phyloP scores from a whole-genome alignment of 345 rosid genomes.

The Dipteronia sinensis region DNA sequence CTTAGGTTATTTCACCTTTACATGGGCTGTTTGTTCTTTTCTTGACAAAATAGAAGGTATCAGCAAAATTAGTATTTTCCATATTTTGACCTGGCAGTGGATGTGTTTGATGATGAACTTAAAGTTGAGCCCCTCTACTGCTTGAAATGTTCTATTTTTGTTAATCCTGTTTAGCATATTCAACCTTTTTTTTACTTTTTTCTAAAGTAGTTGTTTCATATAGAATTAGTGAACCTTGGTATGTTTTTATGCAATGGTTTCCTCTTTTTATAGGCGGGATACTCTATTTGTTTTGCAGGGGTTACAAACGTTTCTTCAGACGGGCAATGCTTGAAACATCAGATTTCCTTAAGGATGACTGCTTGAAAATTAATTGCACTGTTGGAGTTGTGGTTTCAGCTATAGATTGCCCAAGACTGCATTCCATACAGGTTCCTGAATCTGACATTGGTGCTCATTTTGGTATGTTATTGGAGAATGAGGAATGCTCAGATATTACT shows the following conservation, averaged over 20 bases:
- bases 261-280: not conserved
- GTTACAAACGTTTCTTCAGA: slow-evolving; percentile 89
- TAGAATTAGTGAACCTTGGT: not conserved
- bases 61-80: not conserved
- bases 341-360: slow-evolving; percentile 86
- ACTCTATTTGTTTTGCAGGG: slow-evolving; percentile 50
- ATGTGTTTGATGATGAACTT: not conserved
- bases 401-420: slow-evolving; percentile 74
- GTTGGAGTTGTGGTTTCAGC: slow-evolving; percentile 95
- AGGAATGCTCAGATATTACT: slow-evolving; percentile 75
- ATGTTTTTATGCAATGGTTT: not conserved
- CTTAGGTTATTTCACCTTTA: not conserved
- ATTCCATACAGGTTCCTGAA: slow-evolving; percentile 81
- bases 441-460: slow-evolving; percentile 86
- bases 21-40: not conserved
- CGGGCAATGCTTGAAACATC: slow-evolving; percentile 77
- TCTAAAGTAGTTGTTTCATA: not conserved
- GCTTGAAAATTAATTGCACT: slow-evolving; percentile 84
- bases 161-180: not conserved
- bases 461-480: slow-evolving; percentile 77
- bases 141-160: not conserved
- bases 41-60: not conserved
- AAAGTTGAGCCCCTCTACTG: not conserved
- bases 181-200: not conserved
- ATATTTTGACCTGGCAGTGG: not conserved